A percentile compares a stretch with the other conserved stretches of the same genome.
Conservation (phyloP, 2,329 filamentous ascomycete species). For the Pseudocercospora fijiensis region DNA sequence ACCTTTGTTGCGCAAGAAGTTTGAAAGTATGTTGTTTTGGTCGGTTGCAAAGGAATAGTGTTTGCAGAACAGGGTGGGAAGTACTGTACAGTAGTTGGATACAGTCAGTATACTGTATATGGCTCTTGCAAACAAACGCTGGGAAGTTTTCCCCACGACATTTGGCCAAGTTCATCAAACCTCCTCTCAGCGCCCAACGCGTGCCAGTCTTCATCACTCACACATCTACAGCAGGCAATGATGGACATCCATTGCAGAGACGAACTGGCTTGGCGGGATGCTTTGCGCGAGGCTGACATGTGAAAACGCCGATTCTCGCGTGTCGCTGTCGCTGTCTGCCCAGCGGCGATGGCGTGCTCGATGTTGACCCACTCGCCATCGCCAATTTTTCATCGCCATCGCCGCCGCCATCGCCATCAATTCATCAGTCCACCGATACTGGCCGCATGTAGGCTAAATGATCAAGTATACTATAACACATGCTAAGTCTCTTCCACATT, state of each 20-base stretch:
- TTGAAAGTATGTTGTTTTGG: no score
- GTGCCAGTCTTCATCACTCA: not conserved
- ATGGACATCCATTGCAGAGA: not conserved
- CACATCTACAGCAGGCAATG: not conserved
- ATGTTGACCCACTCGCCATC: not conserved
- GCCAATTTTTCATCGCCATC: not conserved
- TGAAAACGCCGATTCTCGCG: not conserved
- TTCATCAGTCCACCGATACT: not conserved
- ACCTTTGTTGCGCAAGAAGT: no score
- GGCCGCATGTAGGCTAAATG: not conserved
- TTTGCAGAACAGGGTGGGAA: not conserved
- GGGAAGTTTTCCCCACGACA: not conserved
- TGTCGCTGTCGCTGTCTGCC: not conserved
- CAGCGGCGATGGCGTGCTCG: conserved; percentile 2
- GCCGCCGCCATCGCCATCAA: not conserved
- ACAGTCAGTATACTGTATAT: no score
- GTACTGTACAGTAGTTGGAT: not conserved
- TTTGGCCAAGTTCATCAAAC: not conserved
- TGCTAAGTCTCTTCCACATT: not conserved
- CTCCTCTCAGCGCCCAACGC: not conserved
- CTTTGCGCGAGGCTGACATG: not conserved
- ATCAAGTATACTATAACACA: no score
- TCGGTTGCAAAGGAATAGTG: no score
- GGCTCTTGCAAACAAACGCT: not conserved
- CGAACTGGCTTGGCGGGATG: not conserved